Percentiles rank a stretch among this genome's conserved stretches.
phyloP scores from a whole-genome alignment of 1,139 yeast species.

The Neolecta irregularis region DNA sequence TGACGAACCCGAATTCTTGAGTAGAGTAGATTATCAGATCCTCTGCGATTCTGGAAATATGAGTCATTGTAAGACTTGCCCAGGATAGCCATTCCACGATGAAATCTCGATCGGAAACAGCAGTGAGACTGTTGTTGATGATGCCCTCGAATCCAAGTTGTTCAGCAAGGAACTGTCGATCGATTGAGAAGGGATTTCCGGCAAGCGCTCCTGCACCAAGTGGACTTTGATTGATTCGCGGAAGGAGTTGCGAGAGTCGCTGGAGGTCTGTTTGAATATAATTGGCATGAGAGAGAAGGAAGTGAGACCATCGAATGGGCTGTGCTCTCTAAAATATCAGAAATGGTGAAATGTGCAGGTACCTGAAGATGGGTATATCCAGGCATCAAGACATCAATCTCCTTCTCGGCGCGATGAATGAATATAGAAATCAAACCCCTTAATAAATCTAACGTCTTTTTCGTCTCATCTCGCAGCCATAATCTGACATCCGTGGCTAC shows the following conservation, averaged over 20 bases:
- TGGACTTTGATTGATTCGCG: conserved; percentile 76
- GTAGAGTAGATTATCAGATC: conserved; percentile 91
- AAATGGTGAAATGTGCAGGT: not conserved
- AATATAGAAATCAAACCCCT: conserved; percentile 36
- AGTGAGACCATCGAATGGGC: conserved; percentile 97
- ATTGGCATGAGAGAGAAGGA: conserved; percentile 90
- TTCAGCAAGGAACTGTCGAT: conserved; percentile 71
- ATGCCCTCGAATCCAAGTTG: conserved; percentile 67
- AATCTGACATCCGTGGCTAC: conserved; percentile 97
- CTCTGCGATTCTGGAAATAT: conserved; percentile 82
- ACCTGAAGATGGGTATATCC: conserved; percentile 88
- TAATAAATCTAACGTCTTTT: conserved; percentile 42
- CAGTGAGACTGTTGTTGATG: conserved; percentile 87
- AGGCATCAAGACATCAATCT: conserved; percentile 89
- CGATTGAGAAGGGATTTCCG: conserved; percentile 97
- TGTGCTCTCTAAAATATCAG: conserved; percentile 59
- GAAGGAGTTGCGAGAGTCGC: conserved; percentile 64
- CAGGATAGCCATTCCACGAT: conserved; percentile 94
- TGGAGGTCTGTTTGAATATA: conserved; percentile 81
- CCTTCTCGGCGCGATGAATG: conserved; percentile 60
- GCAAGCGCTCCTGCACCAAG: conserved; percentile 96
- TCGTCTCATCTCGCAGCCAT: conserved; percentile 67
- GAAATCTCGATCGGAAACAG: conserved; percentile 94
- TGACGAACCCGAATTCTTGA: conserved; percentile 89
- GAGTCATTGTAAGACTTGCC: conserved; percentile 92